phyloP scores from a whole-genome alignment of 371 early-diverging fungal genomes.

The Saksenaea oblongispora region DNA sequence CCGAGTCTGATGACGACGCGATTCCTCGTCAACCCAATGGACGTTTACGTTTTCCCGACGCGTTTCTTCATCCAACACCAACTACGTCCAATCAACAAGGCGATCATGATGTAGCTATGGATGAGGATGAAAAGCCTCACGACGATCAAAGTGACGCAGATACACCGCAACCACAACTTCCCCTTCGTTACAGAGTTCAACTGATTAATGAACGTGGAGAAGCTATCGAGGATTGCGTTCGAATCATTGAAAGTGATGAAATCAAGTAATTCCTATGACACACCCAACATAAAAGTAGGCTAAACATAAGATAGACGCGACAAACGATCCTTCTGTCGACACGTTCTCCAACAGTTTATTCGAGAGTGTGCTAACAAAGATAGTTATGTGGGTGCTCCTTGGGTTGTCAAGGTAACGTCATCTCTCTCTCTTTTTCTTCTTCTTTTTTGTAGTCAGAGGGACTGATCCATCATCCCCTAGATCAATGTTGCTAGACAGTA shows the following conservation, averaged over 20 bases:
- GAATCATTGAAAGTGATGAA: constrained; percentile 27
- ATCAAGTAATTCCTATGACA: constrained; percentile 15
- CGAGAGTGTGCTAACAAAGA: constrained; percentile 68
- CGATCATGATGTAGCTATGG: background rate
- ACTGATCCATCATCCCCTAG: constrained; percentile 18
- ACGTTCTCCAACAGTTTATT: constrained; percentile 64
- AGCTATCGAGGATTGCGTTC: constrained; percentile 32
- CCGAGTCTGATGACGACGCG: constrained; percentile 13
- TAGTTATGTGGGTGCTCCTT: constrained; percentile 66
- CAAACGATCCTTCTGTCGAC: constrained; percentile 54
- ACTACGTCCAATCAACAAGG: constrained; percentile 5
- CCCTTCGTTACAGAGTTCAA: constrained; percentile 31
- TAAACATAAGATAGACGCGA: constrained; percentile 41
- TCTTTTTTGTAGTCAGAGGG: too few relatives aligned
- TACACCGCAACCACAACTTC: constrained; percentile 6
- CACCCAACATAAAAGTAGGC: background rate
- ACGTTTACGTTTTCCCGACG: constrained; percentile 47
- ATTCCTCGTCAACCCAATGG: constrained; percentile 46
- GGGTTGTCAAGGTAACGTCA: constrained; percentile 67
- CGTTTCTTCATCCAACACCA: constrained; percentile 43
- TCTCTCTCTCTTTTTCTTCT: too few relatives aligned
- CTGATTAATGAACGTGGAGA: constrained; percentile 31
- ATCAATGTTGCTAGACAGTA: constrained; percentile 49
- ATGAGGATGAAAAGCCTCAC: background rate
- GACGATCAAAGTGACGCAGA: background rate